phyloP scores from a whole-genome alignment of 164 flowering plant genomes.

The Santalum album region DNA sequence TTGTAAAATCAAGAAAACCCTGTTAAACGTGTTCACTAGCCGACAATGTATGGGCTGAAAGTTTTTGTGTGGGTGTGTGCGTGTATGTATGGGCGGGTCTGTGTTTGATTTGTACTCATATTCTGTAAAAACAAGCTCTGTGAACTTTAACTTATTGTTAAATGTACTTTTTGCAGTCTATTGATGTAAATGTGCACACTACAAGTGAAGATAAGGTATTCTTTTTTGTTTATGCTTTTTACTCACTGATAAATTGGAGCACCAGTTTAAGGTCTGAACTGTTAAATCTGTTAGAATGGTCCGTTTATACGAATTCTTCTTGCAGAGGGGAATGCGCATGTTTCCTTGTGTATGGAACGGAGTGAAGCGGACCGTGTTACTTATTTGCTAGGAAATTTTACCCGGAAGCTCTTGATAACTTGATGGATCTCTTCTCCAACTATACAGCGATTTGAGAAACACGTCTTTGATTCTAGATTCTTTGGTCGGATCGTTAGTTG shows the following conservation, averaged over 20 bases:
- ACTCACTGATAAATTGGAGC: no score
- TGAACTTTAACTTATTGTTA: not conserved
- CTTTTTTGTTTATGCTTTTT: not conserved
- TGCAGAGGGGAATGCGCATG: not conserved
- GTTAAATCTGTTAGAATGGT: no score
- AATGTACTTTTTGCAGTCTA: not conserved
- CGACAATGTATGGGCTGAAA: no score
- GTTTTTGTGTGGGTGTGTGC: no score
- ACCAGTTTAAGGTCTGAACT: no score
- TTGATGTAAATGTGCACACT: not conserved
- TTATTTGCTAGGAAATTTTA: not conserved
- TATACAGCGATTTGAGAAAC: not conserved
- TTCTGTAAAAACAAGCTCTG: no score
- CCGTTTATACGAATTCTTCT: not conserved
- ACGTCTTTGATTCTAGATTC: no score
- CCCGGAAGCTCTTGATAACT: not conserved
- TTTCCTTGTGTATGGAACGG: not conserved
- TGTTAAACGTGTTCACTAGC: no score
- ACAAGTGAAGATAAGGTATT: not conserved
- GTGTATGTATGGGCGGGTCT: no score
- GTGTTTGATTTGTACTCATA: no score
- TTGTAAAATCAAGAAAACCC: no score
- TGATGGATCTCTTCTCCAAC: not conserved
- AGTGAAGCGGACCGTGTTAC: not conserved
- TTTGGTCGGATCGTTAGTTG: no score